These are phyloP conservation scores for Claviceps maximensis DNA, from an alignment of 2,329 filamentous ascomycete species.

Conservation along the genomic window DNA sequence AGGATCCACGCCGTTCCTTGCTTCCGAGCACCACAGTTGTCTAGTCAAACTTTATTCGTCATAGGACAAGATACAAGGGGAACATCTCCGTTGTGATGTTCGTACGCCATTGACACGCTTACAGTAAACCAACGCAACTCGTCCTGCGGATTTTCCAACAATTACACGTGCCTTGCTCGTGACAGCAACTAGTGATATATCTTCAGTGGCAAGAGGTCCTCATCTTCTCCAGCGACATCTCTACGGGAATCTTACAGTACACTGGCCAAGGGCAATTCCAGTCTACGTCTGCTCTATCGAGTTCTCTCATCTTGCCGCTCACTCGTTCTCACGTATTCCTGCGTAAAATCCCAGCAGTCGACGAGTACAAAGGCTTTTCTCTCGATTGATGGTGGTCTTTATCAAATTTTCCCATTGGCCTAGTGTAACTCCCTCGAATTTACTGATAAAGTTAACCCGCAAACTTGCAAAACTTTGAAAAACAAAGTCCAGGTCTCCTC, in stretches of 20 bases:
- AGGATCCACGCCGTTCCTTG: constrained; percentile 1
- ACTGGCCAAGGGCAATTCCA: background rate
- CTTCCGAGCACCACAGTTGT: background rate
- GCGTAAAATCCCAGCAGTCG: background rate
- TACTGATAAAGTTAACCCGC: background rate
- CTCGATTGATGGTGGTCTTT: background rate
- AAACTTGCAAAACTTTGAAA: background rate
- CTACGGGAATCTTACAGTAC: background rate
- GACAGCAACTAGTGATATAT: background rate
- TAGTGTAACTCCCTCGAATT: background rate
- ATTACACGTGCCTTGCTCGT: constrained; percentile 1
- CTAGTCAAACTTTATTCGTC: background rate
- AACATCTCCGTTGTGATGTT: too few relatives aligned
- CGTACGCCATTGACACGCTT: too few relatives aligned
- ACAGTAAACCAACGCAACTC: background rate
- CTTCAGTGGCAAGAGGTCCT: background rate
- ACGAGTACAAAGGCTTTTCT: background rate
- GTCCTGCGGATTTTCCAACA: background rate
- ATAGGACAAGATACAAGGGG: background rate
- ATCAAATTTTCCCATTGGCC: background rate
- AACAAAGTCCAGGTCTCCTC: background rate
- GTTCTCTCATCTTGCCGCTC: background rate
- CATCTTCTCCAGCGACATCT: background rate
- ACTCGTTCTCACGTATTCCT: background rate
- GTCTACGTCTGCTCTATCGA: background rate